Conservation (phyloP, 2,329 filamentous ascomycete species). For the Pseudogymnoascus destructans region DNA sequence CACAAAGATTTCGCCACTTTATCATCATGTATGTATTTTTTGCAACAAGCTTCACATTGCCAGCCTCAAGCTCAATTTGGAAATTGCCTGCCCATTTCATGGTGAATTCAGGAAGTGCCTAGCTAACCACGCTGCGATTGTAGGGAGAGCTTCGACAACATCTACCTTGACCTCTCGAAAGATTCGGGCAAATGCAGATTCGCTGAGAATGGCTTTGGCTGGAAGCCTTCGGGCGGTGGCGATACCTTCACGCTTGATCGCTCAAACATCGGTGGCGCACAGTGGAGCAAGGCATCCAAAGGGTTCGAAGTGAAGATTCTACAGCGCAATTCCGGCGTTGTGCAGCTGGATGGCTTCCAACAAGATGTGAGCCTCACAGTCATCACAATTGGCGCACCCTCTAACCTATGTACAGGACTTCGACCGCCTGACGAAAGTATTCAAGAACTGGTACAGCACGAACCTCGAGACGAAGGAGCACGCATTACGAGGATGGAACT, state of each 20-base stretch:
- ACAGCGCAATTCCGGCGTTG: slow-evolving; percentile 68
- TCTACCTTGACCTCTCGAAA: slow-evolving; percentile 90
- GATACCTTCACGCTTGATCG: slow-evolving; percentile 90
- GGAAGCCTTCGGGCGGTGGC: slow-evolving; percentile 79
- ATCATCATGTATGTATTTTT: background rate
- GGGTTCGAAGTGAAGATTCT: slow-evolving; percentile 91
- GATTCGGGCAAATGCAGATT: slow-evolving; percentile 88
- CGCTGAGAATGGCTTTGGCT: slow-evolving; percentile 85
- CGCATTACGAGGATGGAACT: slow-evolving; percentile 94
- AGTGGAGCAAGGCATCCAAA: slow-evolving; percentile 88
- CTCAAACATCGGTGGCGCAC: slow-evolving; percentile 70
- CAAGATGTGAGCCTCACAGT: slow-evolving; percentile 47
- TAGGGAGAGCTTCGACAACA: slow-evolving; percentile 90
- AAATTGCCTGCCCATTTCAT: background rate
- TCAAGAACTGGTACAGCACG: slow-evolving; percentile 97
- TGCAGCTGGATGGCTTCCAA: slow-evolving; percentile 90
- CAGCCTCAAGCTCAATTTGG: background rate
- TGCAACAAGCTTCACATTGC: slow-evolving; percentile 4
- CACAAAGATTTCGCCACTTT: background rate
- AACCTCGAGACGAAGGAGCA: slow-evolving; percentile 88
- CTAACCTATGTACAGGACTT: slow-evolving; percentile 47
- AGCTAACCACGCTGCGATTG: background rate
- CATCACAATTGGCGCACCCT: slow-evolving; percentile 7
- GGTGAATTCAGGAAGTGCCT: background rate
- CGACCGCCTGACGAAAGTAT: slow-evolving; percentile 79